Conservation (phyloP, 371 early-diverging fungal species). For the Rhizopus sp. region DNA sequence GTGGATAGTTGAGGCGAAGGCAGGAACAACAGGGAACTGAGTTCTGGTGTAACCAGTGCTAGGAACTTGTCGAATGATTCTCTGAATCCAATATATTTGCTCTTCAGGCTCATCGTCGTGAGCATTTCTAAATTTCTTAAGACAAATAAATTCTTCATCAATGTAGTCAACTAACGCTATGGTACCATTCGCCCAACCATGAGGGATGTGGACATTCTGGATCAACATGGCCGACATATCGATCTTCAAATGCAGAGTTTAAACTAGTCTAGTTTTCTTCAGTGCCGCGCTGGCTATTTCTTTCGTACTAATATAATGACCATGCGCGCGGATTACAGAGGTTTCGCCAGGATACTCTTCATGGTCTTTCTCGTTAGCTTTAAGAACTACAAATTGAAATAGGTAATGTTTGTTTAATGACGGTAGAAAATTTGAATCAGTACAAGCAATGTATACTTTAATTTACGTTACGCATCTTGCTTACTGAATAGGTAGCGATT, state of each 20-base stretch:
- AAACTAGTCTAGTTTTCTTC: not conserved
- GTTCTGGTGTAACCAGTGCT: not conserved
- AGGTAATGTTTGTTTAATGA: too few relatives aligned
- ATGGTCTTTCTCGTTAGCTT: conserved; percentile 3
- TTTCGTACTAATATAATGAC: not conserved
- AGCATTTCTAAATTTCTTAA: not conserved
- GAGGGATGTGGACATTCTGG: not conserved
- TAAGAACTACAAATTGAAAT: not conserved
- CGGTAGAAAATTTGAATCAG: too few relatives aligned
- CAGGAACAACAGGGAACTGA: not conserved
- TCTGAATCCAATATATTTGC: conserved; percentile 3
- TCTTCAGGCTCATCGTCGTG: too few relatives aligned
- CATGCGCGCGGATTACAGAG: not conserved
- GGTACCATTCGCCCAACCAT: conserved; percentile 6
- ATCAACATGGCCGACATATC: conserved; percentile 2
- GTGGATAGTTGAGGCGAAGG: not conserved
- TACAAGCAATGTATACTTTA: too few relatives aligned
- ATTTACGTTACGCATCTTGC: too few relatives aligned
- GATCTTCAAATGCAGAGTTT: not conserved
- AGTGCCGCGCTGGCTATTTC: not conserved
- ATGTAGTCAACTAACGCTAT: not conserved
- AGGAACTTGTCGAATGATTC: conserved; percentile 2
- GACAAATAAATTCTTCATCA: conserved; percentile 8
- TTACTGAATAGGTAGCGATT: too few relatives aligned
- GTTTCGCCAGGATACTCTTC: not conserved